Evolutionary conservation across 2,329 filamentous ascomycete species (phyloP).

Genomic region (Colletotrichum kahawae): DNA sequence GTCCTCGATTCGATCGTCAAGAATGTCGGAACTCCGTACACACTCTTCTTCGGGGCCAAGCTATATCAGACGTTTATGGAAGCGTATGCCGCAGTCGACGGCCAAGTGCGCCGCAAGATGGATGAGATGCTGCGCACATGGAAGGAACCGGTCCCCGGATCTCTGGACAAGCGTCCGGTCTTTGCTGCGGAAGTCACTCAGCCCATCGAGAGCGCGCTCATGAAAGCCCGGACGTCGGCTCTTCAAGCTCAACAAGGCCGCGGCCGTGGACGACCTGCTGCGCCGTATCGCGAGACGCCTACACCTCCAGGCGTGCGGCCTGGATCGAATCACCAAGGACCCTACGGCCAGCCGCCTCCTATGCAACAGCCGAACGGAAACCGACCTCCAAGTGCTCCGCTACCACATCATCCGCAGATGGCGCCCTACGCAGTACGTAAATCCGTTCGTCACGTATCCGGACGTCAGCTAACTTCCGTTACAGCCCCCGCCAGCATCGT

Average conservation of each 20-base stretch:
- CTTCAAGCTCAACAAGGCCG: constrained; percentile 58
- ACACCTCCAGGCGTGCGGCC: constrained; percentile 67
- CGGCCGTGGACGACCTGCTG: constrained; percentile 31
- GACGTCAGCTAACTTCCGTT: background rate
- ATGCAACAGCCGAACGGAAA: constrained; percentile 35
- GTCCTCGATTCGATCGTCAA: constrained; percentile 98
- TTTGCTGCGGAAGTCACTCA: constrained; percentile 87
- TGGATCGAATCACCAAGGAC: constrained; percentile 35
- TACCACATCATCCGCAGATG: constrained; percentile 14
- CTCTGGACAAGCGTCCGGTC: constrained; percentile 89
- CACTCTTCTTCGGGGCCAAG: constrained; percentile 89
- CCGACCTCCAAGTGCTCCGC: constrained; percentile 23
- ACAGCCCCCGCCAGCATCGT: constrained; percentile 39
- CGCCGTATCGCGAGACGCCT: constrained; percentile 72
- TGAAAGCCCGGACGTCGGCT: constrained; percentile 71
- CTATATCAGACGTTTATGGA: constrained; percentile 97
- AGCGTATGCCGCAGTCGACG: constrained; percentile 88
- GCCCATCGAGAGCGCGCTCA: constrained; percentile 91
- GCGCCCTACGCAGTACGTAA: constrained; percentile 15
- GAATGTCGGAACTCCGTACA: constrained; percentile 98
- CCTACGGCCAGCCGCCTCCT: constrained; percentile 41
- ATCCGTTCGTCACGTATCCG: background rate
- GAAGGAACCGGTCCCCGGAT: constrained; percentile 96
- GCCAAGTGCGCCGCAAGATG: constrained; percentile 83
- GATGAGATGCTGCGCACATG: constrained; percentile 98